Evolutionary conservation across 2,329 filamentous ascomycete species (phyloP), one percentile per base, ranked within the genome.

Genomic region (Claviceps citrina): DNA sequence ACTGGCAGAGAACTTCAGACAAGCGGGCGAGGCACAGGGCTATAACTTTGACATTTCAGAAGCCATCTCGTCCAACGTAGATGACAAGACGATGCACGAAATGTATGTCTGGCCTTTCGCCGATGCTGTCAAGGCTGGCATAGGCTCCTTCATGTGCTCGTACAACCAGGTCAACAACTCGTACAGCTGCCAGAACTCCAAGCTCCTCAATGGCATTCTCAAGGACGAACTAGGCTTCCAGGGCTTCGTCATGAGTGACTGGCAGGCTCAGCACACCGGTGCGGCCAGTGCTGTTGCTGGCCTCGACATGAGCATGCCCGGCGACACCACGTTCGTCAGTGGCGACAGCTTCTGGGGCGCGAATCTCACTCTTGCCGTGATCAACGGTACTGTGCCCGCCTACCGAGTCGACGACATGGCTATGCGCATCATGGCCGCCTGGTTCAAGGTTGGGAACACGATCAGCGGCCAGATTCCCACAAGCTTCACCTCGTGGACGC

Each of bases 351-450:
- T 69, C 66, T 94, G 83, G 81, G 89, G 89, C 8, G 65, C 78
- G 22, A 96, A 96, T 60, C 60, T 96, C 49, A 95, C 89, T 2
- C 65, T 93, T 36, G 84, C 84, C 1, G 78, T 95, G 5, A 61
- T 93, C 49, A 95, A 96, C 54, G 87, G 87, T 27, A 94, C 86
- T 1, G 65, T 96, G 25, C 84, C 89, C 1, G 76, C 83, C 49
- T 93, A 82, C 72, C 76, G 89, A 38, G 57, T 96, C 8, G 87
- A 95, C 50, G 91, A 96, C 54, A 93, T 94, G 80, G 84, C 76
- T 5, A 81, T 85, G 59, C 78, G 91, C 50, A 93, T 82, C 54
- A 79, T 81, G 74, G 69, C 78, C 5, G 66, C 76, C 31, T 76
- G 72, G 54, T 81, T 78, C 64, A 80, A 81, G 59, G 73, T 78